Evolutionary conservation across 208 protist genomes (phyloP), one percentile per base, ranked within the genome.

Genomic region (Wallacemonas collosoma): DNA sequence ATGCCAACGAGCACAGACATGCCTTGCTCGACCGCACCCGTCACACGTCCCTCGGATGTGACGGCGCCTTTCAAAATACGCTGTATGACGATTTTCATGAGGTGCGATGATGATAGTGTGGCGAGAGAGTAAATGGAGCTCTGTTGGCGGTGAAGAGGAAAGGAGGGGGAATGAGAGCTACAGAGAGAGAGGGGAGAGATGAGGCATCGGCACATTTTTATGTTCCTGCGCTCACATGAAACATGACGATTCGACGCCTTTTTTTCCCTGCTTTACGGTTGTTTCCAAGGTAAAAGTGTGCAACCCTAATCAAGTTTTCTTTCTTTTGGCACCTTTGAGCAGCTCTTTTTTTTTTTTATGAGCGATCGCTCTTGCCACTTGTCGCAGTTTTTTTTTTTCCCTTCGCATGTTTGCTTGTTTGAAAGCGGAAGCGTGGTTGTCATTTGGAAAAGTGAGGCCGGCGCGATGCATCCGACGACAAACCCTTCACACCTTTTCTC

Each of bases 1-100:
- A 98, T 95, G n/a, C 93, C 94, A 1, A 97, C 82, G 14, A 98
- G 80, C 2, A 94, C 90, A 47, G 79, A 87, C 8, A 97, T 57
- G 1, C 94, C 94, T 54, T 85, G 81, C 26, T 76, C 82, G 60
- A 97, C 87, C n/a, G 80, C 61, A 3, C 88, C 84, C n/a, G 96
- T 85, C n/a, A 90, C 71, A 15, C 85, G 76, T 2, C 81, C 89
- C 43, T 83, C 87, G 1, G 92, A 88, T 12, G 78, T 87, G 35
- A 97, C 94, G 36, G 80, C 70, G 26, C 86, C 92, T 36, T 72
- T 66, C 11, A 84, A 55, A 9, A 97, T 88, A 43, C 94, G 84
- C 70, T 98, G 94, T 43, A 98, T 89, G 38, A 98, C 87, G 44
- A 76, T 84, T 63, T 91, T 89, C 93, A 97, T 97, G 38, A 26